A percentile compares a stretch with the other conserved stretches of the same genome.
Conservation (phyloP, 768 basidiomycete genomes). For the Tylopilus vinaceipallidus region DNA sequence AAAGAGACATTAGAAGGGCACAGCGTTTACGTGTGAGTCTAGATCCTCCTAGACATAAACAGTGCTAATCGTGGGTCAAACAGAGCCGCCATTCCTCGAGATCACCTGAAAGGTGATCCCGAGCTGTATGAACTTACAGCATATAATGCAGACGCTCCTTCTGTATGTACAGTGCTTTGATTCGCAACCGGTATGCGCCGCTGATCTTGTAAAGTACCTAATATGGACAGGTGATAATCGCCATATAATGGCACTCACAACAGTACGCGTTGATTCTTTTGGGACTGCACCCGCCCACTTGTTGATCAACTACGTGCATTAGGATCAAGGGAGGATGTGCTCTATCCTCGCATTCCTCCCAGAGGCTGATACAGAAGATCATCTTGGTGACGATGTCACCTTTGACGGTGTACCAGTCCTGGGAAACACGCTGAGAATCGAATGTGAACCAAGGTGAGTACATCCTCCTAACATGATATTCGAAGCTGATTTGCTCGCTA, state of each 20-base stretch:
- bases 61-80: slow-evolving; percentile 16
- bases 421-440: slow-evolving; percentile 33
- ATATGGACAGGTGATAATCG: slow-evolving; percentile 29
- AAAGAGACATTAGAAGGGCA: slow-evolving; percentile 28
- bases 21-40: slow-evolving; percentile 47
- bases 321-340: slow-evolving; percentile 40
- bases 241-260: slow-evolving; percentile 21
- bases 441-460: slow-evolving; percentile 40
- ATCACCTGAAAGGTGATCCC: slow-evolving; percentile 42
- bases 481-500: slow-evolving; percentile 21
- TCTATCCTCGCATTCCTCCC: slow-evolving; percentile 41
- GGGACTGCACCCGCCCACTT: neutral
- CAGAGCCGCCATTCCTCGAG: slow-evolving; percentile 44
- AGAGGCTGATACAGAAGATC: slow-evolving; percentile 35
- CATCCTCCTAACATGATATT: neutral
- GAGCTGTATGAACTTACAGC: slow-evolving; percentile 36
- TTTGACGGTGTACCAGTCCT: slow-evolving; percentile 31
- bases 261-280: slow-evolving; percentile 20
- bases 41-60: slow-evolving; percentile 5
- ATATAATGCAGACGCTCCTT: slow-evolving; percentile 20
- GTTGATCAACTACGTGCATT: neutral
- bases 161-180: slow-evolving; percentile 11
- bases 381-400: slow-evolving; percentile 27
- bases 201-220: slow-evolving; percentile 17
- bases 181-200: neutral